These are phyloP conservation scores for Ceratocystis variospora DNA, from an alignment of 2,329 filamentous ascomycete genomes.

Conservation along the genomic window DNA sequence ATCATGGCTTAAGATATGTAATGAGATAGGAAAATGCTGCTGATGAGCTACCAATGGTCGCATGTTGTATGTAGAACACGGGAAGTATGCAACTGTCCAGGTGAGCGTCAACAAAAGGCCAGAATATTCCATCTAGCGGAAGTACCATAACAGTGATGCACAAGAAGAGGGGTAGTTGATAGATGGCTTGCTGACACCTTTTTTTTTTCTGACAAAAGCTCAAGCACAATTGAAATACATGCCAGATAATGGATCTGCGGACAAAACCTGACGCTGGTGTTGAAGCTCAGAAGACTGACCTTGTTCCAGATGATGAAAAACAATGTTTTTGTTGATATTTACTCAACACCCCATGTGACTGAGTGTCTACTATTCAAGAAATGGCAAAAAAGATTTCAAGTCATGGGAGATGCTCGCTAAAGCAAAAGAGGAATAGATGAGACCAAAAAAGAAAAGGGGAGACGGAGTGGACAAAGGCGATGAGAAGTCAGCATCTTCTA, in stretches of 20 bases:
- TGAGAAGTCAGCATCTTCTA: background rate
- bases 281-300: background rate
- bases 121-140: background rate
- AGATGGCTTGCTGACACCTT: background rate
- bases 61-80: background rate
- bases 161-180: background rate
- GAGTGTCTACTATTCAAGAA: background rate
- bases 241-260: background rate
- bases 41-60: background rate
- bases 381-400: background rate
- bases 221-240: background rate
- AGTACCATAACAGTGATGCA: background rate
- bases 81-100: background rate
- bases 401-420: background rate
- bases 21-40: background rate
- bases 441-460: background rate
- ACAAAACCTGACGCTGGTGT: background rate
- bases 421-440: background rate
- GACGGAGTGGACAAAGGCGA: background rate
- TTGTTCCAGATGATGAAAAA: background rate
- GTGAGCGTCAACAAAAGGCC: conserved; percentile 1
- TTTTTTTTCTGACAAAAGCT: background rate
- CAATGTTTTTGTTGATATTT: background rate
- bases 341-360: background rate
- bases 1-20: background rate